Evolutionary conservation across 495 filamentous ascomycete species (phyloP).

Genomic region (Talaromyces stipitatus): DNA sequence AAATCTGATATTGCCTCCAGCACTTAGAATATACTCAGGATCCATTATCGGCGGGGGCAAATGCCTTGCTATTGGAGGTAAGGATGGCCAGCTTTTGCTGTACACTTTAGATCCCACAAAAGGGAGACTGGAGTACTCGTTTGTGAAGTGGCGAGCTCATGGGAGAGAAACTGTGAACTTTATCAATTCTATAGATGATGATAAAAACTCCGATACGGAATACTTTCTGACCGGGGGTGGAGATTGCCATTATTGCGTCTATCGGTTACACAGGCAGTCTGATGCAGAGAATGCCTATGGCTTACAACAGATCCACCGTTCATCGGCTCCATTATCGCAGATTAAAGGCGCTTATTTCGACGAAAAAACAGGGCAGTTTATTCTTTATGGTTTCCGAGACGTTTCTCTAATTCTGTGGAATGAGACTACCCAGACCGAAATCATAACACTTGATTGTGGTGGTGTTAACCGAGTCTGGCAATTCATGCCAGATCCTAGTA

Average conservation of each 20-base stretch:
- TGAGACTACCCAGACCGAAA: constrained; percentile 54
- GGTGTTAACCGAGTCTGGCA: constrained; percentile 71
- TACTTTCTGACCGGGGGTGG: constrained; percentile 58
- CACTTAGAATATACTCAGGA: constrained; percentile 31
- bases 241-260: constrained; percentile 64
- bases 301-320: constrained; percentile 42
- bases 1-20: constrained; percentile 19
- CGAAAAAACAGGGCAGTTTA: constrained; percentile 36
- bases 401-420: constrained; percentile 76
- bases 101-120: constrained; percentile 28
- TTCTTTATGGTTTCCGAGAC: constrained; percentile 74
- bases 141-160: constrained; percentile 32
- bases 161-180: constrained; percentile 63
- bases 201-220: constrained; percentile 15
- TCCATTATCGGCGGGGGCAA: constrained; percentile 25
- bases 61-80: constrained; percentile 61
- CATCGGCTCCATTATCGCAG: constrained; percentile 53
- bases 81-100: constrained; percentile 51
- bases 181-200: constrained; percentile 34
- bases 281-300: constrained; percentile 8
- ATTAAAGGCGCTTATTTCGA: constrained; percentile 62
- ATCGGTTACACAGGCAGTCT: constrained; percentile 15
- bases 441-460: constrained; percentile 68
- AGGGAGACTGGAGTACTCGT: constrained; percentile 15
- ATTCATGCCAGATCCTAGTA: constrained; percentile 29